Percentiles rank a stretch among this genome's conserved stretches.
Evolutionary conservation across 1,284 basidiomycete species (phyloP).

Genomic region (Leccinum angustisporum): DNA sequence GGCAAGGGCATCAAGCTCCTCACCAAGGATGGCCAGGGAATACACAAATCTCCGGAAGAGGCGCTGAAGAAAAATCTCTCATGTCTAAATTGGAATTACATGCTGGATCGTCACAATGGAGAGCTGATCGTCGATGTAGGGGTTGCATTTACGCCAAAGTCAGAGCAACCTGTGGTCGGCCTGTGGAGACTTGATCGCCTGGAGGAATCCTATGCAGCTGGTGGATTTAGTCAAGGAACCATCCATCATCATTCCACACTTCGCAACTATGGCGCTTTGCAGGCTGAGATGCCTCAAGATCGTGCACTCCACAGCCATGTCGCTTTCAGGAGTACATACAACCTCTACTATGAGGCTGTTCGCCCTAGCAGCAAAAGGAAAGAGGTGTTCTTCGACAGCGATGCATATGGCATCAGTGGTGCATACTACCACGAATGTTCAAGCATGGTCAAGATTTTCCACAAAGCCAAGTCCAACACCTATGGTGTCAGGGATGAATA

Average conservation of each 20-base stretch:
- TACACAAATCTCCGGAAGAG: background rate
- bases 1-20: conserved; percentile 20
- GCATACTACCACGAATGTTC: conserved; percentile 1
- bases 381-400: background rate
- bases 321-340: conserved; percentile 12
- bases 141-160: too few species aligned
- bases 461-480: background rate
- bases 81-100: conserved; percentile 14
- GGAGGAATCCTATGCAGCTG: background rate
- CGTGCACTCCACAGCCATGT: conserved; percentile 5
- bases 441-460: background rate
- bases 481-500: conserved; percentile 15
- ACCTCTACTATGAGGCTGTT: conserved; percentile 12
- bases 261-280: background rate
- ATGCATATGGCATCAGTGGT: conserved; percentile 12
- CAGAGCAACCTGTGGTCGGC: too few species aligned
- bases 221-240: background rate
- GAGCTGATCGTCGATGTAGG: conserved; percentile 12
- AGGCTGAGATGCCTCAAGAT: background rate
- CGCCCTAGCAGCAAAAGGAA: background rate
- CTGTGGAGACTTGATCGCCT: background rate
- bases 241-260: background rate
- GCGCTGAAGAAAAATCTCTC: background rate
- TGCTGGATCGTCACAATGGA: conserved; percentile 9
- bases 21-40: conserved; percentile 5